These are phyloP conservation scores for Kurtzmaniella natalensis DNA, from an alignment of 1,139 yeast species.

Conservation along the genomic window DNA sequence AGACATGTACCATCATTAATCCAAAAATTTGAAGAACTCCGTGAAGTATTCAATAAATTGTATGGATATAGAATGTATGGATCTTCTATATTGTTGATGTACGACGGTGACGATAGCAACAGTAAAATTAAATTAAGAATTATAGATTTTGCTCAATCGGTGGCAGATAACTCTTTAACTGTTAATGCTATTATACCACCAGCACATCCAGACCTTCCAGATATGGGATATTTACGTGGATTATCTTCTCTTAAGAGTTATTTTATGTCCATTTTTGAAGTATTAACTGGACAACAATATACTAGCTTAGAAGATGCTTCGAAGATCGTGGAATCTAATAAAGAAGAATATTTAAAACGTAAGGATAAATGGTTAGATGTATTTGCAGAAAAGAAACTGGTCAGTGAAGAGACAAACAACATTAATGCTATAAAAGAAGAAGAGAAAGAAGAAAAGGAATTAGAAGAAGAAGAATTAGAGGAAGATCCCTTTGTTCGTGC, in stretches of 20 bases:
- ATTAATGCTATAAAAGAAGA: not conserved
- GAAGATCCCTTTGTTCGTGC: constrained; percentile 23
- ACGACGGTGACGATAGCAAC: constrained; percentile 53
- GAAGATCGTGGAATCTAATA: constrained; percentile 21
- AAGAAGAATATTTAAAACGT: constrained; percentile 16
- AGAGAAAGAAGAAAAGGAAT: too few species aligned
- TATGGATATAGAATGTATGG: constrained; percentile 91
- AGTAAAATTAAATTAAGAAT: constrained; percentile 54
- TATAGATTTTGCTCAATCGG: constrained; percentile 94
- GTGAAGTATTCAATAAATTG: constrained; percentile 49
- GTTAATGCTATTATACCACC: constrained; percentile 52
- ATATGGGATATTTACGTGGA: constrained; percentile 84
- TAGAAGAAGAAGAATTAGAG: too few species aligned
- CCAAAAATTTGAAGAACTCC: constrained; percentile 54
- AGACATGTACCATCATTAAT: constrained; percentile 67
- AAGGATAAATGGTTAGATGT: constrained; percentile 47
- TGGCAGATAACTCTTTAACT: constrained; percentile 45
- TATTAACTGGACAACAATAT: constrained; percentile 31
- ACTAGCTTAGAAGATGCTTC: constrained; percentile 16
- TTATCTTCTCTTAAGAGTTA: constrained; percentile 61
- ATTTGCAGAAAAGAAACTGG: constrained; percentile 42
- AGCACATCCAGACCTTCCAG: constrained; percentile 56
- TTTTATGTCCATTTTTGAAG: constrained; percentile 50
- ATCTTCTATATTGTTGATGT: constrained; percentile 80
- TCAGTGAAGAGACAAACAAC: not conserved